A percentile compares a stretch with the other conserved stretches of the same genome.
phyloP scores from a whole-genome alignment of 1,284 basidiomycete genomes.

The Phylloboletellus chloephorus region DNA sequence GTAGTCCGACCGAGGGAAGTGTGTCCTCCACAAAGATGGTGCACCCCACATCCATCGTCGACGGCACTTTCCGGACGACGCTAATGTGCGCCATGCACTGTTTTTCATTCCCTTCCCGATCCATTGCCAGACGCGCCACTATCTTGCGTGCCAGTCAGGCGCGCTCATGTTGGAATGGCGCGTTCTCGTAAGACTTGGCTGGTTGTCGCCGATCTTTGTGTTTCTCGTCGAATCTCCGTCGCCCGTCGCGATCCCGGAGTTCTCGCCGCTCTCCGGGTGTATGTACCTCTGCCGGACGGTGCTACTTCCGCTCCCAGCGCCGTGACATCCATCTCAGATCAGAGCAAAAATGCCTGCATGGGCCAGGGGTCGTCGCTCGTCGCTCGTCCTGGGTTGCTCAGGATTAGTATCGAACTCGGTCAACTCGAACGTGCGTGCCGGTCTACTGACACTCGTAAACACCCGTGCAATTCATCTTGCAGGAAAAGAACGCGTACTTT shows the following conservation, averaged over 20 bases:
- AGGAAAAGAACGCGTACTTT: conserved; percentile 9
- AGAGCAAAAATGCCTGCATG: conserved; percentile 4
- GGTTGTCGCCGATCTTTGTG: conserved; percentile 12
- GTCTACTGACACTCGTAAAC: conserved; percentile 13
- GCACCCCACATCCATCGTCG: conserved; percentile 17
- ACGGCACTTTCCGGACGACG: conserved; percentile 8
- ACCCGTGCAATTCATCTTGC: conserved; percentile 6
- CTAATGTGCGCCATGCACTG: conserved; percentile 4
- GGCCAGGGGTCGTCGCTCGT: background rate
- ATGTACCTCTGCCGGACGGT: conserved; percentile 6
- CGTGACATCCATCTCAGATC: conserved; percentile 21
- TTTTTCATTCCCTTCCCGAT: conserved; percentile 14
- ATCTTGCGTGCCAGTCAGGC: background rate
- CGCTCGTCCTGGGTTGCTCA: background rate
- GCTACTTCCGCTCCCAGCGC: conserved; percentile 14
- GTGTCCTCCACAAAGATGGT: too few species aligned
- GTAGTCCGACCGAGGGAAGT: conserved; percentile 19
- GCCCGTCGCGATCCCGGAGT: conserved; percentile 2
- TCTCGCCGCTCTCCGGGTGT: conserved; percentile 15
- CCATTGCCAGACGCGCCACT: conserved; percentile 19
- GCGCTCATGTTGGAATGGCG: conserved; percentile 1
- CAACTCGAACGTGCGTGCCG: conserved; percentile 5
- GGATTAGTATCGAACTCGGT: background rate
- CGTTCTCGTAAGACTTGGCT: conserved; percentile 18
- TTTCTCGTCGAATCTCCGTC: conserved; percentile 5